Conservation (phyloP, 371 early-diverging fungal species). For the Mucor sp. region DNA sequence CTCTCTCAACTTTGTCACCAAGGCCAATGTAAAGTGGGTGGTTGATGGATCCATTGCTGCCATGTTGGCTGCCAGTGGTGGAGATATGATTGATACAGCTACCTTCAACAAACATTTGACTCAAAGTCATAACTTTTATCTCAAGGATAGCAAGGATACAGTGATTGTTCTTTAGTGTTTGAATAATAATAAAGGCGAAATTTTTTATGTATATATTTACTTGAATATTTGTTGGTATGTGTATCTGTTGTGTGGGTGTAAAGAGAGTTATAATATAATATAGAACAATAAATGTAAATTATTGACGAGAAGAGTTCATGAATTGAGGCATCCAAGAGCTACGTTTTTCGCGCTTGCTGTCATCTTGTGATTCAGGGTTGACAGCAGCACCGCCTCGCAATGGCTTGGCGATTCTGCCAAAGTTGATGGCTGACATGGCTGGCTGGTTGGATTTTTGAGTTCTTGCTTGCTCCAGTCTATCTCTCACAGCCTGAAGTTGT, state of each 20-base stretch:
- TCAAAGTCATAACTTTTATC: not conserved
- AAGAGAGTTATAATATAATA: too few relatives aligned
- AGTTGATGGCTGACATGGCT: slow-evolving; percentile 58
- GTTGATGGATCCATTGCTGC: not conserved
- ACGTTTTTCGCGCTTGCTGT: slow-evolving; percentile 38
- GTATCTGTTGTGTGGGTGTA: not conserved
- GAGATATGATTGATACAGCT: not conserved
- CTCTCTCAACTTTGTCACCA: not conserved
- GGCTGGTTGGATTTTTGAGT: slow-evolving; percentile 50
- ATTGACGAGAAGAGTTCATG: slow-evolving; percentile 25
- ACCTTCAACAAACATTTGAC: not conserved
- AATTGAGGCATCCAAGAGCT: slow-evolving; percentile 43
- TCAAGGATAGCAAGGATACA: not conserved
- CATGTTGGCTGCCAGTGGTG: not conserved
- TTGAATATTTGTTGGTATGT: not conserved
- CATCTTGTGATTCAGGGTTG: not conserved
- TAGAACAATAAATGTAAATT: not conserved
- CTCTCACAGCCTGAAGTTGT: slow-evolving; percentile 72
- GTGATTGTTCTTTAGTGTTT: not conserved
- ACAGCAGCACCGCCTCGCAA: slow-evolving; percentile 82
- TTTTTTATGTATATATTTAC: not conserved
- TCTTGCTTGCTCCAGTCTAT: slow-evolving; percentile 74
- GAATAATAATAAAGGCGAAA: not conserved
- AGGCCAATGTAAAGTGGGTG: not conserved
- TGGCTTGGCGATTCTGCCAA: slow-evolving; percentile 90